Conservation (phyloP, 257 asterid species). For the Gentiana macrophylla region DNA sequence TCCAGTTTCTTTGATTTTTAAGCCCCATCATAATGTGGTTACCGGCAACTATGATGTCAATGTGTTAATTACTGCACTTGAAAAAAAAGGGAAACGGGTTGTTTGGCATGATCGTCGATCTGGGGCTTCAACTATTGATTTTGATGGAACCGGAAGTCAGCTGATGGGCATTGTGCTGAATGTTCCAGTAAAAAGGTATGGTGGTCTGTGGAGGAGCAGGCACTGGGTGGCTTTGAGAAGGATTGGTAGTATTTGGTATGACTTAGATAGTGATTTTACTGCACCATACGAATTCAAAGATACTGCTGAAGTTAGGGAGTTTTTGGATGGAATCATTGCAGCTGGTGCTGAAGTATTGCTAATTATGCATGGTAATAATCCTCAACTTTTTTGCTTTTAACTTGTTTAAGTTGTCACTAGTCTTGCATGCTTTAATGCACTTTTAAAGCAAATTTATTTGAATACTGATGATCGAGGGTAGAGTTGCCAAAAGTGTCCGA, state of each 20-base stretch:
- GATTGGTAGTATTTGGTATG: slow-evolving; percentile 57
- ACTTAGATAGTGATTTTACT: slow-evolving; percentile 72
- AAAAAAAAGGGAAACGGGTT: slow-evolving; percentile 59
- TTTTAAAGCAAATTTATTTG: too few relatives aligned
- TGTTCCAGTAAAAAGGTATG: slow-evolving; percentile 54
- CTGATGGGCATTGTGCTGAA: slow-evolving; percentile 63
- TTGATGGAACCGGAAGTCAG: slow-evolving; percentile 33
- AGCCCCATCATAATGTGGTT: slow-evolving; percentile 67
- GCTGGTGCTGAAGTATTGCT: slow-evolving; percentile 67
- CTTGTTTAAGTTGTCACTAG: neutral
- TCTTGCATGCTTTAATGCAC: neutral
- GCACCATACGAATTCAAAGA: slow-evolving; percentile 37
- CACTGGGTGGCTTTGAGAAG: slow-evolving; percentile 72
- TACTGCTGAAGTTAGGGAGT: slow-evolving; percentile 31
- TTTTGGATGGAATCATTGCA: slow-evolving; percentile 38
- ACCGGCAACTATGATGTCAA: slow-evolving; percentile 86
- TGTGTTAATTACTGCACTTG: slow-evolving; percentile 69
- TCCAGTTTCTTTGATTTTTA: slow-evolving; percentile 54
- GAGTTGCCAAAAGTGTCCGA: too few relatives aligned
- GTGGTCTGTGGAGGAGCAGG: slow-evolving; percentile 63
- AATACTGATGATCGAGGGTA: too few relatives aligned
- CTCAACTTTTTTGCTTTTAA: neutral
- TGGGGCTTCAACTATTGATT: slow-evolving; percentile 48
- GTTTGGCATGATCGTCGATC: slow-evolving; percentile 71
- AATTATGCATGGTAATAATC: slow-evolving; percentile 31